Evolutionary conservation across 176 grass and related monocot genomes (phyloP), one percentile per base, ranked within the genome.

Genomic region (Panicum miliaceum): DNA sequence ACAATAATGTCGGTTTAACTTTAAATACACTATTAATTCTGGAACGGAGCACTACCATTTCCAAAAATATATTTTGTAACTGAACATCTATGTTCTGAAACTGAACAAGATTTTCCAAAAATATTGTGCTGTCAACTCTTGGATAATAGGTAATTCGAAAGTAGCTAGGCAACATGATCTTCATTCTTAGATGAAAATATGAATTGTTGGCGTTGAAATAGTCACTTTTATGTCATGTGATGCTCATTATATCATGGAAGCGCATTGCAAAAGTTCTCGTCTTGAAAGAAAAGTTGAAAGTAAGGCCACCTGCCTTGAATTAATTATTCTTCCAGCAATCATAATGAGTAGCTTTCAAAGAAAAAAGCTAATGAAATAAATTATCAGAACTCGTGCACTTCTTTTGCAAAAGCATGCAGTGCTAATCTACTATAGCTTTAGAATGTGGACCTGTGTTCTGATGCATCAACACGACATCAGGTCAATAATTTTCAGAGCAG

Each of bases 281-380:
- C 43, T 22, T 70, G 12, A 36, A 85, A 69, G 12, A 58, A 62
- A 41, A 29, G 34, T 5, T 19, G 6, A 46, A 68, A 77, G 38
- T 66, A 77, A 84, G 56, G 7, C 35, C 22, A 22, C 26, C 5
- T 47, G 15, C 27, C 34, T 78, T 45, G 36, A 69, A 25, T 60
- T 20, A 38, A 5, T 85, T 26, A 79, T 15, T 46, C 14, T 59
- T 78, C 16, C 18, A 73, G 25, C 18, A 11, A 73, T 12, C 23
- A 27, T 37, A 52, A 64, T 58, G 73, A 34, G 40, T 59, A 59
- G 18, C 37, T 76, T 57, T 29, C 0, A 68, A 32, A 32, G 1
- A 57, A 18, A 36, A 78, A 61, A 38, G 3, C 19, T 50, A 78
- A 79, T 32, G n/a, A 40, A 80, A 79, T 50, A 46, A 34, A 86